A percentile compares a stretch with the other conserved stretches of the same genome.
phyloP scores from a whole-genome alignment of 352 stramenopile species.

The Phytophthora pini region DNA sequence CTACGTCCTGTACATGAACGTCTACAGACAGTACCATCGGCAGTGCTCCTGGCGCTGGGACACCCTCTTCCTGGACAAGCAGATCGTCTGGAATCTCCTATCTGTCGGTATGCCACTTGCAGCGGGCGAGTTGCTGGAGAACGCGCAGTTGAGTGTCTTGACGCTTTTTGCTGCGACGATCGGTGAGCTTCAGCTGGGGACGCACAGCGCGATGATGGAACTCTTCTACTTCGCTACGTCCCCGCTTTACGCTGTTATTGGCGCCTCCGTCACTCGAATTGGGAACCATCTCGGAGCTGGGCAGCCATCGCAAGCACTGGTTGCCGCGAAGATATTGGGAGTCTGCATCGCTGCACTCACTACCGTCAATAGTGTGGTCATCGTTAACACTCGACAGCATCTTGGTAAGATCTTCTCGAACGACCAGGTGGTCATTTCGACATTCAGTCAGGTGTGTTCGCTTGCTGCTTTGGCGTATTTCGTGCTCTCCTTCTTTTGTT shows the following conservation, averaged over 20 bases:
- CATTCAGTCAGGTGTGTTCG: slow-evolving; percentile 60
- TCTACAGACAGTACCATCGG: slow-evolving; percentile 48
- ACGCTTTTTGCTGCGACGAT: slow-evolving; percentile 75
- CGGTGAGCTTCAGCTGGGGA: slow-evolving; percentile 73
- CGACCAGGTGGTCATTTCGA: slow-evolving; percentile 57
- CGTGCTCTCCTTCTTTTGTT: slow-evolving; percentile 82
- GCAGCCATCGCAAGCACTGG: slow-evolving; percentile 42
- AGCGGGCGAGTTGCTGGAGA: slow-evolving; percentile 71
- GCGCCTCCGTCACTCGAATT: slow-evolving; percentile 69
- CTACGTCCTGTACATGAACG: slow-evolving; percentile 75
- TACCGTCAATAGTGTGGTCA: slow-evolving; percentile 42
- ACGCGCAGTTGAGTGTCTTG: slow-evolving; percentile 79
- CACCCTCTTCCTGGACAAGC: slow-evolving; percentile 46
- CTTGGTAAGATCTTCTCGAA: slow-evolving; percentile 80
- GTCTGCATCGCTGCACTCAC: slow-evolving; percentile 54
- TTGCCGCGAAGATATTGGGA: slow-evolving; percentile 59
- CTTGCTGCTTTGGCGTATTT: slow-evolving; percentile 72
- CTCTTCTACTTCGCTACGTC: slow-evolving; percentile 82
- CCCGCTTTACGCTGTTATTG: slow-evolving; percentile 79
- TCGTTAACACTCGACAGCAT: slow-evolving; percentile 47
- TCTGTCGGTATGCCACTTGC: slow-evolving; percentile 61
- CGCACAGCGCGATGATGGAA: slow-evolving; percentile 88
- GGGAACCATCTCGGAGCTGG: slow-evolving; percentile 67
- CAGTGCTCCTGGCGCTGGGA: slow-evolving; percentile 58
- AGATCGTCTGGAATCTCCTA: slow-evolving; percentile 54